Conservation (phyloP, 805 yeast species). For the Metschnikowia sp. region DNA sequence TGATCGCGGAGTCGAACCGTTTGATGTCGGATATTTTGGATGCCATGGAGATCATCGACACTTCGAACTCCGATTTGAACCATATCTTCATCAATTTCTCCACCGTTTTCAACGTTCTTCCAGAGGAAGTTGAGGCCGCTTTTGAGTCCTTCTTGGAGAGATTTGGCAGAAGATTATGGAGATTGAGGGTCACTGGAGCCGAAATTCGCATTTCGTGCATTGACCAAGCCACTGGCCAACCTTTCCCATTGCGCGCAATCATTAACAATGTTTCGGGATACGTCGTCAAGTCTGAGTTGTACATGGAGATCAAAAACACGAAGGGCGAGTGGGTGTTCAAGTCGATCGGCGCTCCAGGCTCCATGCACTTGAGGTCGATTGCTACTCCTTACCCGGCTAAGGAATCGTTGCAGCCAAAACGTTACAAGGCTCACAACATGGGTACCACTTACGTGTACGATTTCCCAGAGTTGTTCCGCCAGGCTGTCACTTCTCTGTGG, state of each 20-base stretch:
- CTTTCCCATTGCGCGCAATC: conserved; percentile 95
- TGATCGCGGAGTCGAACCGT: conserved; percentile 94
- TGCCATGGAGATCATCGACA: conserved; percentile 89
- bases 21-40: conserved; percentile 95
- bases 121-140: conserved; percentile 95
- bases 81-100: conserved; percentile 97
- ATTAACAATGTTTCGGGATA: conserved; percentile 96
- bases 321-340: conserved; percentile 97
- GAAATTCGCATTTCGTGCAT: conserved; percentile 95
- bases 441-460: conserved; percentile 98
- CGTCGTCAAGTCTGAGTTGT: conserved; percentile 92
- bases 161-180: conserved; percentile 95
- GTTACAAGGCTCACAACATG: conserved; percentile 97
- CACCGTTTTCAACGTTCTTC: conserved; percentile 90
- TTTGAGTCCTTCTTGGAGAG: conserved; percentile 97
- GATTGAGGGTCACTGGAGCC: conserved; percentile 94
- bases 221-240: conserved; percentile 80
- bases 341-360: conserved; percentile 90
- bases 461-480: conserved; percentile 98
- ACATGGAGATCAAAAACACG: conserved; percentile 88
- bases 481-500: conserved; percentile 86
- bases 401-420: conserved; percentile 97
- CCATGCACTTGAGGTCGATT: conserved; percentile 95
- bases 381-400: conserved; percentile 96
- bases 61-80: conserved; percentile 92